Base-by-base conservation (phyloP, 306 rosid species). In the Ziziphus jujuba region DNA sequence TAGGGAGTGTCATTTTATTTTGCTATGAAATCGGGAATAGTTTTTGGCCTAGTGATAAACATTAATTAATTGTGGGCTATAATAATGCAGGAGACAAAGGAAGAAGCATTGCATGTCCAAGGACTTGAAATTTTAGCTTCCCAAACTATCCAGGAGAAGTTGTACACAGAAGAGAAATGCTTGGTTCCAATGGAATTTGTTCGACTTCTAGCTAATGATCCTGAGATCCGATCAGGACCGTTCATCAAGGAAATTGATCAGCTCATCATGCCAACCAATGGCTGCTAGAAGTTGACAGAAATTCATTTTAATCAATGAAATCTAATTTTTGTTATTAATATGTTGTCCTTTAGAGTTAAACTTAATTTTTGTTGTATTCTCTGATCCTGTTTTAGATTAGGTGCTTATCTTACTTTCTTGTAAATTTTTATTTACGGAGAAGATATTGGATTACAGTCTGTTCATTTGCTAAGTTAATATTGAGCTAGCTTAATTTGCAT, bases 141-240 rank as follows among this genome's bases (percentile, higher is more conserved):
- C 16, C 70, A 92, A 9, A 33, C 51, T 19, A 76, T 92, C 51
- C 91, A 88, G 74, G 96, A 88, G 87, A 88, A 86, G 81, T 52
- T 88, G 31, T 92, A 81, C 72, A 57, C 56, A 0, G 91, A 92
- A 63, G 96, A 87, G 44, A 81, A 45, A 74, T 90, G 98, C 51
- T 47, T 93, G 70, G 86, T 80, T 61, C 79, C 91, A 6, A 73
- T 74, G 62, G 79, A 85, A 19, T 67, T 81, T 40, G 64, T 82
- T 24, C 66, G 74, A 52, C 57, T 72, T 9, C 72, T 87, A 40
- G 73, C 83, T 12, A 76, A 79, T 23, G 54, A 59, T 28, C 38
- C 33, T 0, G 75, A 72, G 61, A 23, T 84, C 58, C 66, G 21
- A 63, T 71, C 82, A 19, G 72, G 44, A 12, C 89, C 87, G 6